phyloP scores from a whole-genome alignment of 2,329 filamentous ascomycete species.

The Arachnomyces sp. region DNA sequence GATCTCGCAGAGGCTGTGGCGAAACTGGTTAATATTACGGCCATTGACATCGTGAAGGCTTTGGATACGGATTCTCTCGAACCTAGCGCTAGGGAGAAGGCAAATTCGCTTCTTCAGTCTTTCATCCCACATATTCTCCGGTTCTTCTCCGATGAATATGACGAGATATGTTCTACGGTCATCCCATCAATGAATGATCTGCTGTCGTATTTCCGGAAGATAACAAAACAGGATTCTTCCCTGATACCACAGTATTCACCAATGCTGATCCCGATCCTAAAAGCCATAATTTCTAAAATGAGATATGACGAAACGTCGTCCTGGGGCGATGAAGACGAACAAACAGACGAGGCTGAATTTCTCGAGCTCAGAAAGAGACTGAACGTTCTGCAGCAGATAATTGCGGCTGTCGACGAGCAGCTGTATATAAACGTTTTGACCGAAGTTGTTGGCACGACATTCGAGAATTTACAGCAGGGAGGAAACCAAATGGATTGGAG shows the following conservation, averaged over 20 bases:
- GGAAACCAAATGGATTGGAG: conserved; percentile 80
- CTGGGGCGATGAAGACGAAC: conserved; percentile 90
- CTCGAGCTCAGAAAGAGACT: conserved; percentile 86
- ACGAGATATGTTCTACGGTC: conserved; percentile 93
- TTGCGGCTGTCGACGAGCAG: conserved; percentile 78
- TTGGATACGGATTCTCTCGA: conserved; percentile 61
- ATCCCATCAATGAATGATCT: conserved; percentile 90
- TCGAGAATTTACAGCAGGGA: conserved; percentile 68
- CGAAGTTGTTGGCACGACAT: conserved; percentile 78
- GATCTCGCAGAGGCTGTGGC: conserved; percentile 92
- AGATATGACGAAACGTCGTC: conserved; percentile 89
- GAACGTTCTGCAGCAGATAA: conserved; percentile 83
- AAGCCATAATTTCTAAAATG: conserved; percentile 93
- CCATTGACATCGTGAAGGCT: conserved; percentile 79
- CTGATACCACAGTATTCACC: conserved; percentile 68
- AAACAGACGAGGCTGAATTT: conserved; percentile 95
- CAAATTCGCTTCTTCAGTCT: conserved; percentile 71
- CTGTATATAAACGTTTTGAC: conserved; percentile 86
- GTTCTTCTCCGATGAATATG: conserved; percentile 96
- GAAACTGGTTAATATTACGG: conserved; percentile 85
- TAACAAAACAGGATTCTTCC: conserved; percentile 54
- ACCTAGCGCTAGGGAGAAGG: conserved; percentile 60
- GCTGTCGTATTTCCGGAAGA: conserved; percentile 79
- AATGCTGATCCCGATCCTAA: conserved; percentile 80
- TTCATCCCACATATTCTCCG: conserved; percentile 84